Evolutionary conservation across 352 stramenopile genomes (phyloP).

Genomic region (Blastocystis sp.): DNA sequence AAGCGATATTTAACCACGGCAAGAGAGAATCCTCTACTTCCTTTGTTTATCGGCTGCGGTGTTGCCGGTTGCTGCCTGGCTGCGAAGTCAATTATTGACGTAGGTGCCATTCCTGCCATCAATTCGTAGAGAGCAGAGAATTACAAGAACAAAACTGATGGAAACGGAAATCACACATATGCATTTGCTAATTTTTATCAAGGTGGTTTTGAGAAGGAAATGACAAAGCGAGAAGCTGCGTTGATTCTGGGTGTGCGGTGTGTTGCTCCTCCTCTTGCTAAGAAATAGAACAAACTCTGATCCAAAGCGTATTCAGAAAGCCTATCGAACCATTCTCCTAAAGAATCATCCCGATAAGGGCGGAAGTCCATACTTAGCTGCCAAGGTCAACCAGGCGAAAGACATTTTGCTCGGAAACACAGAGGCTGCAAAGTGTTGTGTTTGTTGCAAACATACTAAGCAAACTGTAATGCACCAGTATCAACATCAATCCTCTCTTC

Average conservation of each 20-base stretch:
- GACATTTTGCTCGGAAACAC: conserved; percentile 70
- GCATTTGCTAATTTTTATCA: conserved; percentile 78
- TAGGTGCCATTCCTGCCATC: not conserved
- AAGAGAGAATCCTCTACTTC: conserved; percentile 41
- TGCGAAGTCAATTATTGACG: not conserved
- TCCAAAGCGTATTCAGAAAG: conserved; percentile 89
- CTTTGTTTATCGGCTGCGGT: not conserved
- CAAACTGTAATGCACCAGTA: conserved; percentile 4
- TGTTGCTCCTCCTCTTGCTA: not conserved
- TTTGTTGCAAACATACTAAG: conserved; percentile 6
- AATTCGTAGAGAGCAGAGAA: not conserved
- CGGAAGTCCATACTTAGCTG: conserved; percentile 91
- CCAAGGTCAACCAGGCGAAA: conserved; percentile 99
- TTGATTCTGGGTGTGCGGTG: conserved; percentile 90
- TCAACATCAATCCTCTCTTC: not conserved
- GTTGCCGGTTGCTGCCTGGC: conserved; percentile 18
- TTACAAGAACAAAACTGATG: conserved; percentile 70
- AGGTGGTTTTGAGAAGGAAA: conserved; percentile 95
- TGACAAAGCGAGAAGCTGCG: conserved; percentile 94
- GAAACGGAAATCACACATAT: conserved; percentile 68
- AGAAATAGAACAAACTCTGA: conserved; percentile 78
- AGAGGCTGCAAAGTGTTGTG: not conserved
- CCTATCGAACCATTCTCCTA: conserved; percentile 92
- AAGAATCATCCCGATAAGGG: conserved; percentile 98
- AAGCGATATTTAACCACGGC: conserved; percentile 12